Percentiles rank a stretch among this genome's conserved stretches.
These are phyloP conservation scores for Leavenworthia alabamica DNA, from an alignment of 345 rosid genomes.

Conservation along the genomic window DNA sequence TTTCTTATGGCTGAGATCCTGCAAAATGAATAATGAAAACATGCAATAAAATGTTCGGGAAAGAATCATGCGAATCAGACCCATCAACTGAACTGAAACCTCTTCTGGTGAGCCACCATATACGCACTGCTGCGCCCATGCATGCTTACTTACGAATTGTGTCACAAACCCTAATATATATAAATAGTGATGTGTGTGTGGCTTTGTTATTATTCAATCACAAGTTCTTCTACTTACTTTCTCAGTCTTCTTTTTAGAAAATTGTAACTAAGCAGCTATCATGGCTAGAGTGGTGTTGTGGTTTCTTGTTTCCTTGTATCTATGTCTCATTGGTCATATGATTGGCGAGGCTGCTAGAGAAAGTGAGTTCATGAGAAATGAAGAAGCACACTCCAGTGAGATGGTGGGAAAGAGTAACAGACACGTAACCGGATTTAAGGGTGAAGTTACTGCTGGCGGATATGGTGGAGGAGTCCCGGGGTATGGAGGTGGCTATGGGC, in stretches of 20 bases:
- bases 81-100: constrained; percentile 19
- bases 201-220: not conserved
- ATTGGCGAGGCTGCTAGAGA: constrained; percentile 29
- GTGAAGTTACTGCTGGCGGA: constrained; percentile 28
- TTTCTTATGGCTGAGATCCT: not conserved
- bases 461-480: constrained; percentile 25
- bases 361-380: constrained; percentile 11
- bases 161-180: not conserved
- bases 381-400: not conserved
- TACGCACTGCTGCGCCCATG: constrained; percentile 10
- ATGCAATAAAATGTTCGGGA: not conserved
- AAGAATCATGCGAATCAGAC: constrained; percentile 26
- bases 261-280: constrained; percentile 6
- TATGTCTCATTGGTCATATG: constrained; percentile 25
- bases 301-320: constrained; percentile 24
- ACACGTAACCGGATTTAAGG: constrained; percentile 18
- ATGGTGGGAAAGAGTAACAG: constrained; percentile 4
- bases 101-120: constrained; percentile 18
- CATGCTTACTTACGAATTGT: not conserved
- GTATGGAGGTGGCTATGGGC: constrained; percentile 10
- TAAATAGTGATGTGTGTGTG: constrained; percentile 1
- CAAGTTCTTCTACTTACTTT: constrained; percentile 13
- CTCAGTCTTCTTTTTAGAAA: not conserved
- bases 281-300: constrained; percentile 22
- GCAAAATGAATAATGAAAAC: constrained; percentile 5